phyloP scores from a whole-genome alignment of 2,329 filamentous ascomycete species.

The Blastomyces silverae region DNA sequence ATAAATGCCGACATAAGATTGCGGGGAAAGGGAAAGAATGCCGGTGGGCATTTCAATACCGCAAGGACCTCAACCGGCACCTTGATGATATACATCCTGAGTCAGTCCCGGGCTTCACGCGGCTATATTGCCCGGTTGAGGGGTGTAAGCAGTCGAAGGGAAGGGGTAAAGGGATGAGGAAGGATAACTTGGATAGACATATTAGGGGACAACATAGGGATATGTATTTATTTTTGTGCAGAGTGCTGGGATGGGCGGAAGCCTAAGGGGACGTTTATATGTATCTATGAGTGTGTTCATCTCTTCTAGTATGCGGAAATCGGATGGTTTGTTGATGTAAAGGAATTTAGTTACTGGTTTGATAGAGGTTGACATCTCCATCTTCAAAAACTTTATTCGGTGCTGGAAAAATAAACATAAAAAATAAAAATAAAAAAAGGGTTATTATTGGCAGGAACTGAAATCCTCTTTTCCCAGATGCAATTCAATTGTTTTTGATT shows the following conservation, averaged over 20 bases:
- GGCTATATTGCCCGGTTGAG: neutral
- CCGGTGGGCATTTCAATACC: neutral
- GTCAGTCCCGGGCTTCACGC: neutral
- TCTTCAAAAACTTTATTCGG: no score
- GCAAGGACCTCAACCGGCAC: neutral
- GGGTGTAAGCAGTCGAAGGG: neutral
- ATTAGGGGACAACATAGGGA: neutral
- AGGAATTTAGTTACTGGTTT: no score
- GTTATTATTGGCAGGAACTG: no score
- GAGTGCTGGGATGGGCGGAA: neutral
- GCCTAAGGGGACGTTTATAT: neutral
- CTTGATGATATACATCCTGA: neutral
- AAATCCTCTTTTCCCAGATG: no score
- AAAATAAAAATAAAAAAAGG: no score
- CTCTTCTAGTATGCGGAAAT: neutral
- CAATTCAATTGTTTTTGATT: no score
- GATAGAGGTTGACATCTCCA: no score
- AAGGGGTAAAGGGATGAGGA: neutral
- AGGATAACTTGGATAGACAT: neutral
- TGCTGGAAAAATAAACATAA: no score
- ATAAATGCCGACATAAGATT: neutral
- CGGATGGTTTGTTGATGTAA: no score
- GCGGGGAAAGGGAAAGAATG: neutral
- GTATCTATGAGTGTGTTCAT: neutral
- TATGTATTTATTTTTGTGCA: neutral